Percentiles rank a stretch among this genome's conserved stretches.
Evolutionary conservation across 176 grass and related monocot species (phyloP).

Genomic region (Juncus inflexus): DNA sequence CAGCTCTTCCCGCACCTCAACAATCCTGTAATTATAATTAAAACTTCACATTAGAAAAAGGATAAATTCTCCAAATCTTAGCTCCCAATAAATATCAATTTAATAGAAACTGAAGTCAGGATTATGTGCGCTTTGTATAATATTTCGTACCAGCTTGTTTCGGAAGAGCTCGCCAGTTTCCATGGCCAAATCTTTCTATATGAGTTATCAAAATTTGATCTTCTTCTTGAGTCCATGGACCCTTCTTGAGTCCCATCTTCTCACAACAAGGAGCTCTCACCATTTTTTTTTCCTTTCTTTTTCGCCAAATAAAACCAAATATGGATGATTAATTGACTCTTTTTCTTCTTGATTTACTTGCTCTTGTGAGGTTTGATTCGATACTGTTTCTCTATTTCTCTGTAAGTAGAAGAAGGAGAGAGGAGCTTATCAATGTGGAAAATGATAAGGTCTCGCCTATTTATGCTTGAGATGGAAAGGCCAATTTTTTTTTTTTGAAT

Average conservation of each 20-base stretch:
- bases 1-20: constrained; percentile 83
- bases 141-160: constrained; percentile 64
- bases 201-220: constrained; percentile 61
- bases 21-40: constrained; percentile 36
- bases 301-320: neutral
- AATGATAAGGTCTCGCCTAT: constrained; percentile 19
- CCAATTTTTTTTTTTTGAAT: neutral
- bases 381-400: neutral
- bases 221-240: constrained; percentile 77
- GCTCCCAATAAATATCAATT: neutral
- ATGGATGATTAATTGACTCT: neutral
- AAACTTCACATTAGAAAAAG: neutral
- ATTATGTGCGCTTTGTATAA: neutral
- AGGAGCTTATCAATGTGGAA: constrained; percentile 7
- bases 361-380: neutral
- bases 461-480: constrained; percentile 9
- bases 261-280: constrained; percentile 91
- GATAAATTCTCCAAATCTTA: too few species aligned
- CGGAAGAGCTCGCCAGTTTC: constrained; percentile 88
- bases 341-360: neutral
- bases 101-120: neutral
- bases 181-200: constrained; percentile 60
- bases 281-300: constrained; percentile 22
- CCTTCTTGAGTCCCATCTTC: constrained; percentile 83
- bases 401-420: neutral